Evolutionary conservation across 1,284 basidiomycete genomes (phyloP), one percentile per base, ranked within the genome.

Genomic region (Thelephora terrestris): DNA sequence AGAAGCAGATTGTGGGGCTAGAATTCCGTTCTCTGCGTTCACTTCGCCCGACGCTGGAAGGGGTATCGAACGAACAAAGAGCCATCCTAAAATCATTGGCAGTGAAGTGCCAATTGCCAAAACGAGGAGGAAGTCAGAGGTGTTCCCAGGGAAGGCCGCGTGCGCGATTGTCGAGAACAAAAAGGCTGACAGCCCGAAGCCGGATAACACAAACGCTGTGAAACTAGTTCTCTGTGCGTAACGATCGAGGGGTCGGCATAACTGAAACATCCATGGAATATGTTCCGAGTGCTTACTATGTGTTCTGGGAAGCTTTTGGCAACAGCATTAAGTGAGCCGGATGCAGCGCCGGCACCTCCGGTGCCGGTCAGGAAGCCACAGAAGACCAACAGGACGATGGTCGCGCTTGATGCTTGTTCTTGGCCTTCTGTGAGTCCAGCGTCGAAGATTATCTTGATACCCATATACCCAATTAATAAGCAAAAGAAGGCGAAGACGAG

Each of bases 111-210:
- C 88, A 2, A 84, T 58, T 0, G 81, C 74, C 9, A 91, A 75
- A n/a, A 85, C 60, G 0, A 81, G 66, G 3, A 91, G 65, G 49
- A 91, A 80, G 4, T 76, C 75, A 3, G 77, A 79, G 0, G 83
- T 86, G 55, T 88, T 72, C 0, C 84, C 87, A 0, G 82, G 78
- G 53, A 79, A 91, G 24, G 82, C 56, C 0, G 70, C 54, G 49
- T 86, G 79, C 0, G 83, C 78, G 17, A 88, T 61, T 0, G 76
- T 72, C 20, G 82, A 82, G 65, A 91, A 91, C 50, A 84, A 69
- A 65, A 91, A 90, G 0, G 88, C 89, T 7, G 85, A 88, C 5
- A 91, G 71, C 0, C 89, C 89, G 51, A 89, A 90, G n/a, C 85
- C 89, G 0, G 85, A 85, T 16, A 89, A 67, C 18, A 91, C 86